phyloP scores from a whole-genome alignment of 169 alveolate genomes.

The Perkinsus marinus region DNA sequence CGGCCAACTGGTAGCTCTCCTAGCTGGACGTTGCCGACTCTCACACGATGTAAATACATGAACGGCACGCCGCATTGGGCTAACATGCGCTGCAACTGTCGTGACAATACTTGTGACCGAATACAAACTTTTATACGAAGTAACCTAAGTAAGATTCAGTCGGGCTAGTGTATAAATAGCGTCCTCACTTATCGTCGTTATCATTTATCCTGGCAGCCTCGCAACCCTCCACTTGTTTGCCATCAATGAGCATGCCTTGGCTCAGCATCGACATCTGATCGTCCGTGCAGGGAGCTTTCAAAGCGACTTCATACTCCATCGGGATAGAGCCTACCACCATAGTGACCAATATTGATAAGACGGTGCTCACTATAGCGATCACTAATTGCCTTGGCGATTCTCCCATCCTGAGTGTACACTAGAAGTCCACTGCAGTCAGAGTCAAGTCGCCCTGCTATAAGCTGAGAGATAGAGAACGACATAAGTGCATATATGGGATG shows the following conservation, averaged over 20 bases:
- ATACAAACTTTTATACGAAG: constrained; percentile 10
- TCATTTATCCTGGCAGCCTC: constrained; percentile 17
- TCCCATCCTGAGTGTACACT: constrained; percentile 25
- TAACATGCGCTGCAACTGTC: constrained; percentile 20
- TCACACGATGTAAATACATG: constrained; percentile 20
- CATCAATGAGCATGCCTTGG: constrained; percentile 18
- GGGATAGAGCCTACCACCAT: constrained; percentile 16
- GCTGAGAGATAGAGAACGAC: background rate
- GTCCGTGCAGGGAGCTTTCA: constrained; percentile 13
- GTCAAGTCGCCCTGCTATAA: constrained; percentile 18
- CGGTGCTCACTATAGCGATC: background rate
- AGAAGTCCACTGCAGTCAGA: constrained; percentile 27
- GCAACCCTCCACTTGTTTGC: constrained; percentile 26
- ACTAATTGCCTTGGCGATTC: background rate
- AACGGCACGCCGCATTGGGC: constrained; percentile 23
- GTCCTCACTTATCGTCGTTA: background rate
- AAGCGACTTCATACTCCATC: constrained; percentile 23
- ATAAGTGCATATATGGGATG: no score
- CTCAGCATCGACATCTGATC: constrained; percentile 13
- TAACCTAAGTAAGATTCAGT: background rate
- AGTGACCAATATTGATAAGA: background rate
- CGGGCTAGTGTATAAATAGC: background rate
- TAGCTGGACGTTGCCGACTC: constrained; percentile 21
- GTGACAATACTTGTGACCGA: constrained; percentile 25
- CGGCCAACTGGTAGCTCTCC: constrained; percentile 26